Evolutionary conservation across 2,329 filamentous ascomycete genomes (phyloP).

Genomic region (Beauveria brongniartii): DNA sequence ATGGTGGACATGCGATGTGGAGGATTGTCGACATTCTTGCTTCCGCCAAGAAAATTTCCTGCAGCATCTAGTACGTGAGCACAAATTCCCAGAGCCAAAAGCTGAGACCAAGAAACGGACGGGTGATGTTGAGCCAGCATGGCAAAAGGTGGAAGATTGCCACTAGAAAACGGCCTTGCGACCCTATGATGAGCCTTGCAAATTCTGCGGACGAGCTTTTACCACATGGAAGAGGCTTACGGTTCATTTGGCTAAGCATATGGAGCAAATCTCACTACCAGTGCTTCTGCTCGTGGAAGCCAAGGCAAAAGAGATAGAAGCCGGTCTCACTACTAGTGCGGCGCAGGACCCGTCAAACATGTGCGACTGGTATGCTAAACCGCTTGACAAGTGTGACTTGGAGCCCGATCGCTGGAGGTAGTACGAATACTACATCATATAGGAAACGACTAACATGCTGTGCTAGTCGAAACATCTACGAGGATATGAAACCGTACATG

Average conservation of each 20-base stretch:
- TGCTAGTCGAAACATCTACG: too few relatives aligned
- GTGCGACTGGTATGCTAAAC: too few relatives aligned
- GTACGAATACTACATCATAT: too few relatives aligned
- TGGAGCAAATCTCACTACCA: conserved; percentile 84
- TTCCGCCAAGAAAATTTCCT: conserved; percentile 88
- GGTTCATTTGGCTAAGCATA: conserved; percentile 84
- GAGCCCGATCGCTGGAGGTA: too few relatives aligned
- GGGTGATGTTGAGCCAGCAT: conserved; percentile 54
- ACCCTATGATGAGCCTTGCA: conserved; percentile 71
- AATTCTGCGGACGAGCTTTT: conserved; percentile 77
- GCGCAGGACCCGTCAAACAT: conserved; percentile 44
- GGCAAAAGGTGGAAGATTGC: conserved; percentile 70
- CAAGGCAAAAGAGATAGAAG: conserved; percentile 40
- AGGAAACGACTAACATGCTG: too few relatives aligned
- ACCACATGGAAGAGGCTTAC: conserved; percentile 87
- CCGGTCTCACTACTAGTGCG: conserved; percentile 60
- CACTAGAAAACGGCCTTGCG: conserved; percentile 58
- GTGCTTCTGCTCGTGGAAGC: conserved; percentile 54
- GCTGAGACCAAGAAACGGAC: conserved; percentile 64
- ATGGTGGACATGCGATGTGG: conserved; percentile 80
- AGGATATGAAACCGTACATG: too few relatives aligned
- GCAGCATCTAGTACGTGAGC: conserved; percentile 84
- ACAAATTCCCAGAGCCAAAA: conserved; percentile 78
- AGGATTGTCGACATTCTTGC: conserved; percentile 74
- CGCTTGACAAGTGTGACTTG: too few relatives aligned